Evolutionary conservation across 2,329 filamentous ascomycete genomes (phyloP), one percentile per base, ranked within the genome.

Genomic region (Colletotrichum lentis): DNA sequence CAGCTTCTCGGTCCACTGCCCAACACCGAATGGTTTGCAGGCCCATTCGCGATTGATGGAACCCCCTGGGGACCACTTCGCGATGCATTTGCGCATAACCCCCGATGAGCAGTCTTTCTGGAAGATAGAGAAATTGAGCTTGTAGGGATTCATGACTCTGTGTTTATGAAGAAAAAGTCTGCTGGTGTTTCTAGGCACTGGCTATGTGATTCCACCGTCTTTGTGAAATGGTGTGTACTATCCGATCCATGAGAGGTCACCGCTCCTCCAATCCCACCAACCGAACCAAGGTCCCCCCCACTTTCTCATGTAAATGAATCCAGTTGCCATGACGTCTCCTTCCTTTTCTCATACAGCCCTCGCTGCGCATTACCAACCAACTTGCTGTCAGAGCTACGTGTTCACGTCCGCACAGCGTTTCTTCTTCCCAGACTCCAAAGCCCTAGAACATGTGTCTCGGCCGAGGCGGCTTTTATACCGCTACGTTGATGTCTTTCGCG

Each of bases 261-360:
- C 43, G 35, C 39, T 55, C 39, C 20, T 22, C 35, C 39, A 24
- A 39, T 47, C 53, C 54, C 49, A n/a, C 16, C 27, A 41, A 16
- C 14, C n/a, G 7, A 11, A 18, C 20, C 10, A 41, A 22, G 35
- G 10, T n/a, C 39, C 64, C 64, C 58, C 54, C 64, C 64, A 64
- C 54, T 54, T 60, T 43, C 41, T 64, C 64, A 58, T 54, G 22
- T 67, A 58, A 37, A 54, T 64, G 64, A 67, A 53, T 16, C 18
- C 43, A 18, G 3, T 31, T 18, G 54, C 24, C 44, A 62, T 62
- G 64, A 62, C 64, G 31, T 55, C 27, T 24, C 27, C 44, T 20
- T 41, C 16, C 22, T 46, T 14, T 27, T 39, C 41, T 8, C 4
- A 12, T 18, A 2, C 24, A 18, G 8, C 31, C 35, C 11, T 43